These are phyloP conservation scores for Rhodomyrtus tomentosa DNA, from an alignment of 345 rosid genomes.

Conservation along the genomic window DNA sequence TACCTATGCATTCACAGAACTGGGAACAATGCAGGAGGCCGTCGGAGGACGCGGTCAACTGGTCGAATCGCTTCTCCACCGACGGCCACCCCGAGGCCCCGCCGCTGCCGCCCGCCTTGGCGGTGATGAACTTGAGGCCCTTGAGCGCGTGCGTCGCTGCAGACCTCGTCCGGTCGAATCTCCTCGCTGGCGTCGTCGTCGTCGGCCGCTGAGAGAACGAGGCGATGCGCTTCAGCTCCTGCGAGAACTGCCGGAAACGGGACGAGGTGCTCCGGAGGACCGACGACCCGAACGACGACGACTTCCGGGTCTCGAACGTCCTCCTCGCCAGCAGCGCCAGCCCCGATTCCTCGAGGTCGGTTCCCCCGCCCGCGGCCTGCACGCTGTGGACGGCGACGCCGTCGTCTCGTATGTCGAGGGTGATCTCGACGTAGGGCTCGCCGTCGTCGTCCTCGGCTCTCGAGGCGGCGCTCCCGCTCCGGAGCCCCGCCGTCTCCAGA, in stretches of 20 bases:
- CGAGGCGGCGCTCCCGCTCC: neutral
- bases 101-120: slow-evolving; percentile 32
- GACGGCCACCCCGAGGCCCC: slow-evolving; percentile 49
- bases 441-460: slow-evolving; percentile 11
- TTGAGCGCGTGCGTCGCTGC: slow-evolving; percentile 68
- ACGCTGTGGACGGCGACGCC: slow-evolving; percentile 86
- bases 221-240: slow-evolving; percentile 57
- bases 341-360: slow-evolving; percentile 50
- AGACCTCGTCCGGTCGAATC: slow-evolving; percentile 60
- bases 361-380: slow-evolving; percentile 31
- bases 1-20: slow-evolving; percentile 87
- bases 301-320: slow-evolving; percentile 42
- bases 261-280: slow-evolving; percentile 60
- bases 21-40: slow-evolving; percentile 48
- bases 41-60: slow-evolving; percentile 36
- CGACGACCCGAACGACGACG: slow-evolving; percentile 27
- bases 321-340: slow-evolving; percentile 50
- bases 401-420: slow-evolving; percentile 69
- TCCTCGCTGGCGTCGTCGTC: slow-evolving; percentile 5
- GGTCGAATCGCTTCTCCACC: slow-evolving; percentile 50
- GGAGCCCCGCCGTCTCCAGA: slow-evolving; percentile 7
- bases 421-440: slow-evolving; percentile 61
- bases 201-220: slow-evolving; percentile 42
- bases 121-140: slow-evolving; percentile 76
- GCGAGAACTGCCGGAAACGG: slow-evolving; percentile 58